phyloP scores from a whole-genome alignment of 2,329 filamentous ascomycete genomes.

The Cadophora sp. region DNA sequence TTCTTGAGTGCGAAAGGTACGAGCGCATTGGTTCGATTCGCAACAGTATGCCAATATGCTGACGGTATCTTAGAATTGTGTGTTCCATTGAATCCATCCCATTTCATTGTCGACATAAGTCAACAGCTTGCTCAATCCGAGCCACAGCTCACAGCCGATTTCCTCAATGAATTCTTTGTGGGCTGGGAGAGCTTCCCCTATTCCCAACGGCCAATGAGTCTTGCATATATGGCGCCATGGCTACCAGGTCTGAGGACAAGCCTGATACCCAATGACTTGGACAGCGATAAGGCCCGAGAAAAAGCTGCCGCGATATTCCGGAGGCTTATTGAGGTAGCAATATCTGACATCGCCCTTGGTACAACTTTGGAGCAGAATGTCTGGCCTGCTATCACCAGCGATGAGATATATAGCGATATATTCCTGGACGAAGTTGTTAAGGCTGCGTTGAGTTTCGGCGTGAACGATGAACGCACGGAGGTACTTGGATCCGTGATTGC shows the following conservation, averaged over 20 bases:
- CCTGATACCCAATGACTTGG: constrained; percentile 63
- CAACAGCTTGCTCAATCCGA: constrained; percentile 67
- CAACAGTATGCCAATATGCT: constrained; percentile 24
- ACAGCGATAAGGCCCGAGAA: constrained; percentile 71
- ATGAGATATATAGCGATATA: constrained; percentile 70
- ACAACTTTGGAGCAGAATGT: constrained; percentile 69
- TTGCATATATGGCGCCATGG: constrained; percentile 76
- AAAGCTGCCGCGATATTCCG: constrained; percentile 68
- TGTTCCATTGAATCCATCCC: constrained; percentile 67
- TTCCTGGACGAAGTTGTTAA: constrained; percentile 73
- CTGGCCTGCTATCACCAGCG: constrained; percentile 69
- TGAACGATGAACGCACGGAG: constrained; percentile 65
- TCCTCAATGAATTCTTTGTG: constrained; percentile 76
- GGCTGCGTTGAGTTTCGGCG: constrained; percentile 63
- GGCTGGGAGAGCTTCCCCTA: constrained; percentile 74
- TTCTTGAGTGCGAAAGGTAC: constrained; percentile 68
- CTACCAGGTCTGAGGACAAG: constrained; percentile 65
- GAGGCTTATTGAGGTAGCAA: constrained; percentile 70
- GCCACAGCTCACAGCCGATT: constrained; percentile 71
- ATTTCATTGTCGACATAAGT: constrained; percentile 71
- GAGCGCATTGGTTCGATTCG: constrained; percentile 27
- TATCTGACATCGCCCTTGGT: constrained; percentile 64
- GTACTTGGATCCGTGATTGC: constrained; percentile 67
- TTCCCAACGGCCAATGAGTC: constrained; percentile 69
- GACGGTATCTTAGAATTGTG: constrained; percentile 57